phyloP scores from a whole-genome alignment of 2,329 filamentous ascomycete species.

The Ambrosiella cleistominuta region DNA sequence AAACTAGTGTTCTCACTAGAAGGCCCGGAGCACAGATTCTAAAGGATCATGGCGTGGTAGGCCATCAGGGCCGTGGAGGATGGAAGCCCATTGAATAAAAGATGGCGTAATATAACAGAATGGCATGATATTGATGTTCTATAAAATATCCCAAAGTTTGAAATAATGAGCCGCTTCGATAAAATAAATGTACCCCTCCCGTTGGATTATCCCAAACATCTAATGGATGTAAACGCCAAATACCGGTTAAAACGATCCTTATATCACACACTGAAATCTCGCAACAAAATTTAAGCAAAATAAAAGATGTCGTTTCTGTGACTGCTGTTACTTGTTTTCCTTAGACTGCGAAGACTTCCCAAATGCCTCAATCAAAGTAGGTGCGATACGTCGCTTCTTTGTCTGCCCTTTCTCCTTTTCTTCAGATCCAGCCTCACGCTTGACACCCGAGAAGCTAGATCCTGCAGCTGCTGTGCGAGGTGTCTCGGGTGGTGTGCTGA shows the following conservation, averaged over 20 bases:
- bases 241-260: neutral
- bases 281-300: neutral
- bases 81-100: conserved; percentile 33
- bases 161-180: too few species aligned
- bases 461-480: conserved; percentile 33
- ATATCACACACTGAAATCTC: too few species aligned
- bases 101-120: neutral
- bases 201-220: too few species aligned
- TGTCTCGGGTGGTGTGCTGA: conserved; percentile 83
- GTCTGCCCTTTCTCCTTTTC: conserved; percentile 32
- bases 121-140: neutral
- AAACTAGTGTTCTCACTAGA: conserved; percentile 51
- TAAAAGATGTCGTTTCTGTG: neutral
- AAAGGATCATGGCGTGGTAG: conserved; percentile 39
- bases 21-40: conserved; percentile 41
- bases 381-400: conserved; percentile 55
- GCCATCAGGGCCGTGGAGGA: conserved; percentile 39
- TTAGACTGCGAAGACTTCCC: conserved; percentile 2
- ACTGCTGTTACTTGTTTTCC: neutral
- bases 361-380: conserved; percentile 25
- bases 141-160: neutral
- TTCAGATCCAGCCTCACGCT: conserved; percentile 38
- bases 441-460: conserved; percentile 23
- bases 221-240: neutral
- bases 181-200: too few species aligned